phyloP scores from a whole-genome alignment of 345 rosid genomes.

The Eutrema yunnanense region DNA sequence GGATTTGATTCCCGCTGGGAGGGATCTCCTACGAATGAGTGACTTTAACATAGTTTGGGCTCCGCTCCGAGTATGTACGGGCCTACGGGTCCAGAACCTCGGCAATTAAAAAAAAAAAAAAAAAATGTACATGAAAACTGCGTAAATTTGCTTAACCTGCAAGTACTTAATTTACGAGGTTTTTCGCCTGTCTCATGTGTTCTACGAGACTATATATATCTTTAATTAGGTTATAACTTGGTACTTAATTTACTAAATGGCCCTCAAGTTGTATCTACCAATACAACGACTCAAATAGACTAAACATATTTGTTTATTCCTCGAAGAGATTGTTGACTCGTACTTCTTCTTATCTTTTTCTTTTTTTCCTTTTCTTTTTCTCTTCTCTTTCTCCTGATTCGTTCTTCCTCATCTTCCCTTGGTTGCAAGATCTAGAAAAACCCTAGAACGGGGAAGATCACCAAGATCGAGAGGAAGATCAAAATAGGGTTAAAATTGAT shows the following conservation, averaged over 20 bases:
- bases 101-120: too few relatives aligned
- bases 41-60: too few relatives aligned
- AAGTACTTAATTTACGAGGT: neutral
- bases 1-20: too few relatives aligned
- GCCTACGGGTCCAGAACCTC: too few relatives aligned
- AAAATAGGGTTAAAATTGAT: slow-evolving; percentile 20
- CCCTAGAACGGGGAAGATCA: slow-evolving; percentile 24
- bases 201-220: neutral
- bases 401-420: slow-evolving; percentile 19
- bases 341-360: neutral
- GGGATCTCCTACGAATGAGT: too few relatives aligned
- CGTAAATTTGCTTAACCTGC: neutral
- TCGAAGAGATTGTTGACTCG: slow-evolving; percentile 17
- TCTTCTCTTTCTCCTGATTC: slow-evolving; percentile 13
- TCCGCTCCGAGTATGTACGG: too few relatives aligned
- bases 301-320: slow-evolving; percentile 8
- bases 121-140: neutral
- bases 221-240: neutral
- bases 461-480: slow-evolving; percentile 5
- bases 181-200: neutral
- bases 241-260: neutral
- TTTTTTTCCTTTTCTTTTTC: neutral
- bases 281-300: neutral
- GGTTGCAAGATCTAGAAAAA: slow-evolving; percentile 25
- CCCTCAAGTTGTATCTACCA: neutral